Evolutionary conservation across 768 basidiomycete genomes (phyloP).

Genomic region (Boletus patriciae): DNA sequence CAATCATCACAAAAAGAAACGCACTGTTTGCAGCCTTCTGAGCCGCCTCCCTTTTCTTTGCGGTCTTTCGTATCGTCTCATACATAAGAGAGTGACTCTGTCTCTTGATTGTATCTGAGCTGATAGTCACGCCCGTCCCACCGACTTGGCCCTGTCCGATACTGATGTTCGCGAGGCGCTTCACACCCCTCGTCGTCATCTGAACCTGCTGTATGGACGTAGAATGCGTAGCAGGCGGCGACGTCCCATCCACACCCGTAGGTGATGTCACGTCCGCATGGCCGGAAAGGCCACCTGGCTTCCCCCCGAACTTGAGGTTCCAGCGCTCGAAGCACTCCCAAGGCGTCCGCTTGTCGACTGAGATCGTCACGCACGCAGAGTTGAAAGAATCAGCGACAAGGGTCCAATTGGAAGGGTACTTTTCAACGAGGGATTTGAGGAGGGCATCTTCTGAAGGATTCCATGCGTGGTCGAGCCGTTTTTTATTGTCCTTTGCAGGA

Average conservation of each 20-base stretch:
- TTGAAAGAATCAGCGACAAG: constrained; percentile 92
- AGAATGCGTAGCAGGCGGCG: constrained; percentile 27
- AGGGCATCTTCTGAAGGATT: constrained; percentile 71
- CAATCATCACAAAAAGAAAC: neutral
- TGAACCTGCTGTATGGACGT: constrained; percentile 40
- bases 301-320: constrained; percentile 55
- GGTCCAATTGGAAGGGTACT: constrained; percentile 85
- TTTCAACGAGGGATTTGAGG: constrained; percentile 68
- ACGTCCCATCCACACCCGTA: constrained; percentile 26
- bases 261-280: constrained; percentile 30
- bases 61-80: constrained; percentile 77
- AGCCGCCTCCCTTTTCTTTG: constrained; percentile 70
- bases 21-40: constrained; percentile 63
- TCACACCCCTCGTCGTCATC: constrained; percentile 77
- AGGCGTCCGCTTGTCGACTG: constrained; percentile 70
- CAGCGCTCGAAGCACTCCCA: constrained; percentile 88
- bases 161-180: constrained; percentile 63
- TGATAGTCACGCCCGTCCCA: constrained; percentile 37
- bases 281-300: constrained; percentile 6
- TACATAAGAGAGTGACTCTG: constrained; percentile 73
- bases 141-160: constrained; percentile 30
- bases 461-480: constrained; percentile 59
- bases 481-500: constrained; percentile 39
- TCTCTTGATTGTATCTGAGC: constrained; percentile 71
- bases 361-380: constrained; percentile 63